A percentile compares a stretch with the other conserved stretches of the same genome.
Evolutionary conservation across 2,329 filamentous ascomycete species (phyloP).

Genomic region (Albifimbria verrucaria): DNA sequence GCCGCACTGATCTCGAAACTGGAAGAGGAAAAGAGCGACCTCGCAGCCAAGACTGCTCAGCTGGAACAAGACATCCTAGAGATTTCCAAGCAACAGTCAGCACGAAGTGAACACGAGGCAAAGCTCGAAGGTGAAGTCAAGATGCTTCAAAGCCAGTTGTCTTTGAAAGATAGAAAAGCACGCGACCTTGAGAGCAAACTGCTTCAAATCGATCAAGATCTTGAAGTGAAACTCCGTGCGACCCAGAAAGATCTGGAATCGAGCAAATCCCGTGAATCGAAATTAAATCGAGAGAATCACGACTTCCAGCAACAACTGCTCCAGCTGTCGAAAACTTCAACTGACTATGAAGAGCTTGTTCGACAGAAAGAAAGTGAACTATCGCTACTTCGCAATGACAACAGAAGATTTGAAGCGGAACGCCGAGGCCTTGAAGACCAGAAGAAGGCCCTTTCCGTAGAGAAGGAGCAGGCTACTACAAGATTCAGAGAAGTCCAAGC

Average conservation of each 20-base stretch:
- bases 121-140: constrained; percentile 79
- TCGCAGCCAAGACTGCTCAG: constrained; percentile 63
- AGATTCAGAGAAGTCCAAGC: constrained; percentile 83
- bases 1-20: constrained; percentile 80
- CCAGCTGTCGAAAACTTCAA: constrained; percentile 85
- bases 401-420: constrained; percentile 79
- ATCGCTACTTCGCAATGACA: constrained; percentile 76
- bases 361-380: constrained; percentile 93
- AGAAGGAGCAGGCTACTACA: constrained; percentile 75
- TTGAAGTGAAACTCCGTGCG: constrained; percentile 77
- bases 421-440: constrained; percentile 76
- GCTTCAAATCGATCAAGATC: constrained; percentile 80
- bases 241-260: constrained; percentile 77
- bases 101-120: constrained; percentile 73
- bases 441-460: constrained; percentile 63
- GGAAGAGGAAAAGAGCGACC: constrained; percentile 78
- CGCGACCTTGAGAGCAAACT: constrained; percentile 83
- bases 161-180: constrained; percentile 83
- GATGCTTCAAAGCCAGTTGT: constrained; percentile 86
- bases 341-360: constrained; percentile 91
- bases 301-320: constrained; percentile 81
- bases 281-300: constrained; percentile 75
- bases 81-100: constrained; percentile 65
- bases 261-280: constrained; percentile 69
- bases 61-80: constrained; percentile 71